phyloP scores from a whole-genome alignment of 257 asterid species.

The Nicotiana tomentosiformis region DNA sequence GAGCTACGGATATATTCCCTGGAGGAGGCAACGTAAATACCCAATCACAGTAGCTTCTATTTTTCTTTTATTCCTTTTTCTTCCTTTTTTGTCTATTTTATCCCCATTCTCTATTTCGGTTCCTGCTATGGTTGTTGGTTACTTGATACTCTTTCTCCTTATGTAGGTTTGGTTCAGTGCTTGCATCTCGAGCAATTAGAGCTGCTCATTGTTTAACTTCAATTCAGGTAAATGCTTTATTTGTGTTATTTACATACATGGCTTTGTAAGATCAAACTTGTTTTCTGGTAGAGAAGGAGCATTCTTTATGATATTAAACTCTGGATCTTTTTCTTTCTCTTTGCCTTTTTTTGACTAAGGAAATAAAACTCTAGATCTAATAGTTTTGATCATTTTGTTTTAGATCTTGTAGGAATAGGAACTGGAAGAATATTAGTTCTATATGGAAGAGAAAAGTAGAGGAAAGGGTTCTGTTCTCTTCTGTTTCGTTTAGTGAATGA shows the following conservation, averaged over 20 bases:
- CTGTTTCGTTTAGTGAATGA: not conserved
- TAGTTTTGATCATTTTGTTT: not conserved
- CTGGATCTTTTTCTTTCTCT: slow-evolving; percentile 1
- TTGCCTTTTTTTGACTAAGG: not conserved
- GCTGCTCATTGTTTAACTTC: slow-evolving; percentile 99
- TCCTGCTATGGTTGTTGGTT: slow-evolving; percentile 11
- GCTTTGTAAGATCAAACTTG: not conserved
- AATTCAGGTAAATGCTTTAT: slow-evolving; percentile 65
- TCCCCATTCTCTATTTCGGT: not conserved
- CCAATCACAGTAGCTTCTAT: not conserved
- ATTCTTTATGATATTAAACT: not conserved
- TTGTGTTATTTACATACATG: slow-evolving; percentile 6
- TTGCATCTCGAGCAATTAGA: slow-evolving; percentile 90
- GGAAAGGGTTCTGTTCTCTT: not conserved
- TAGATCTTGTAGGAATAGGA: not conserved
- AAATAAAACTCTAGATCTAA: not conserved
- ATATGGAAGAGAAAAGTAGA: slow-evolving; percentile 1
- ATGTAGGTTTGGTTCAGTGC: slow-evolving; percentile 76
- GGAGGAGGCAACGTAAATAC: slow-evolving; percentile 82
- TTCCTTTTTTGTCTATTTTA: not conserved
- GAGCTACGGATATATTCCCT: slow-evolving; percentile 93
- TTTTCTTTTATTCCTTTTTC: not conserved
- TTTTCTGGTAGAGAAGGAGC: not conserved
- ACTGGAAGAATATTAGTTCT: not conserved
- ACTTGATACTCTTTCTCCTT: not conserved